Percentiles rank a stretch among this genome's conserved stretches.
phyloP scores from a whole-genome alignment of 2,329 filamentous ascomycete genomes.

The Daldinia eschscholtzii region DNA sequence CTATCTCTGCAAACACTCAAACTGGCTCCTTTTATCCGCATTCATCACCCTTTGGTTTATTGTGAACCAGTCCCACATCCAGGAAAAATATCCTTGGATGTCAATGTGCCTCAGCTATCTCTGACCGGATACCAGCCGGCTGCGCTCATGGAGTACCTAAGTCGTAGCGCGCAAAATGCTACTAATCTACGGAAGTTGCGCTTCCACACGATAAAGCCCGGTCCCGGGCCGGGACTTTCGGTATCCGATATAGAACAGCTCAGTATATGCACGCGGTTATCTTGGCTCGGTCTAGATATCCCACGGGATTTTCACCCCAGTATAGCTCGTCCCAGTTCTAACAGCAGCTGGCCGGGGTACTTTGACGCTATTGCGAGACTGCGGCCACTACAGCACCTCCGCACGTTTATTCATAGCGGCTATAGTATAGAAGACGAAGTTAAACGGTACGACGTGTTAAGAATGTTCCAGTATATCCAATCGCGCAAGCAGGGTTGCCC shows the following conservation, averaged over 20 bases:
- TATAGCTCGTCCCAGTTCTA: neutral
- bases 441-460: neutral
- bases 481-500: conserved; percentile 2
- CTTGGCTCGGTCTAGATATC: conserved; percentile 8
- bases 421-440: conserved; percentile 1
- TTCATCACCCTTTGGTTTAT: too few relatives aligned
- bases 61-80: neutral
- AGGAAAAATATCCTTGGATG: neutral
- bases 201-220: conserved; percentile 5
- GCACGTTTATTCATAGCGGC: conserved; percentile 6
- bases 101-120: conserved; percentile 1
- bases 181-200: conserved; percentile 1
- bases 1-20: conserved; percentile 2
- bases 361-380: neutral
- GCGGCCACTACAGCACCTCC: neutral
- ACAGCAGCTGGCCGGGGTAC: neutral
- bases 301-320: neutral
- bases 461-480: conserved; percentile 7
- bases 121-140: neutral
- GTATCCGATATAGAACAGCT: conserved; percentile 9
- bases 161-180: neutral
- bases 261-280: neutral
- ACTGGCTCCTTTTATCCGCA: neutral
- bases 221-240: neutral
- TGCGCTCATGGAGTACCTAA: conserved; percentile 3